A percentile compares a stretch with the other conserved stretches of the same genome.
phyloP scores from a whole-genome alignment of 306 rosid species.

The Acmispon strigosus region DNA sequence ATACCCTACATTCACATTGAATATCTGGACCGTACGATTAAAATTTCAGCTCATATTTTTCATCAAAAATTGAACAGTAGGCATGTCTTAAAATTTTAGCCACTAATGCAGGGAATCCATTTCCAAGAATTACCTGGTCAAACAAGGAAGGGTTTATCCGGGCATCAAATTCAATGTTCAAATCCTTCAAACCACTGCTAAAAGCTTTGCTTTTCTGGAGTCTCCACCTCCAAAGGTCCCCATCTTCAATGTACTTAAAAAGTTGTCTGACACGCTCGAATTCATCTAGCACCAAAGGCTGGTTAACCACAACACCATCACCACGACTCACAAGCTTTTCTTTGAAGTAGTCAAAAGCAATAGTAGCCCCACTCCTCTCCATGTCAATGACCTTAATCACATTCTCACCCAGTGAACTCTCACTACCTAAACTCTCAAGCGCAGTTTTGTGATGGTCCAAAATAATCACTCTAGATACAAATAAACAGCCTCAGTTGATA shows the following conservation, averaged over 20 bases:
- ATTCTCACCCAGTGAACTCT: constrained; percentile 27
- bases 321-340: constrained; percentile 32
- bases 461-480: constrained; percentile 41
- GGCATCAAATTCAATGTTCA: constrained; percentile 52
- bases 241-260: constrained; percentile 77
- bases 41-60: too few relatives aligned
- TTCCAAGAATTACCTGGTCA: constrained; percentile 38
- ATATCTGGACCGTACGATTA: too few relatives aligned
- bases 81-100: too few relatives aligned
- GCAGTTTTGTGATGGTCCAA: constrained; percentile 97
- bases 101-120: too few relatives aligned
- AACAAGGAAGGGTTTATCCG: constrained; percentile 53
- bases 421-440: constrained; percentile 33
- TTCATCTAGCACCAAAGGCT: constrained; percentile 25
- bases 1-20: too few relatives aligned
- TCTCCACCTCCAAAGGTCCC: constrained; percentile 88
- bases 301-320: constrained; percentile 1
- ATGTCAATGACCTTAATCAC: constrained; percentile 55
- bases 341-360: constrained; percentile 86
- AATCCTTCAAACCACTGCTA: constrained; percentile 64
- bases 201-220: constrained; percentile 80
- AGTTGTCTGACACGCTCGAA: constrained; percentile 45
- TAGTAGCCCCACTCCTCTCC: constrained; percentile 81
- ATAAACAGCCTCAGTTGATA: background rate
- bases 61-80: too few relatives aligned